A percentile compares a stretch with the other conserved stretches of the same genome.
These are phyloP conservation scores for Rhizopus microsporus DNA, from an alignment of 371 early-diverging fungal species.

Conservation along the genomic window DNA sequence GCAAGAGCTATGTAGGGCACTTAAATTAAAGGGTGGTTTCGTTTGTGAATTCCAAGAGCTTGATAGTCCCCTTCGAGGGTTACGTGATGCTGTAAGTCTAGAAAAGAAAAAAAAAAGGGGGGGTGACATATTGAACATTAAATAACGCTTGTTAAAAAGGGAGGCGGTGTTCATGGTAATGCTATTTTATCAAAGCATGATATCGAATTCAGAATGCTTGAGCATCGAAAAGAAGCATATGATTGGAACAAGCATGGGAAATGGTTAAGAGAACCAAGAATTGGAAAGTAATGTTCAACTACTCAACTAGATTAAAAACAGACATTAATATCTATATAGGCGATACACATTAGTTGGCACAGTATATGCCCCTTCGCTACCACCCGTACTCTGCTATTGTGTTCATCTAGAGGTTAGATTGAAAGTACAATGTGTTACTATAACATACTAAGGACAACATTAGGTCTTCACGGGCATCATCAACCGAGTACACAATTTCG, in stretches of 20 bases:
- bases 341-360: conserved; percentile 61
- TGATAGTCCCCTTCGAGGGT: conserved; percentile 55
- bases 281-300: conserved; percentile 44
- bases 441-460: neutral
- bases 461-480: conserved; percentile 73
- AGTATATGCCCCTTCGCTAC: conserved; percentile 45
- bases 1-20: conserved; percentile 48
- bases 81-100: conserved; percentile 42
- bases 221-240: conserved; percentile 68
- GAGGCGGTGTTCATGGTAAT: conserved; percentile 85
- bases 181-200: conserved; percentile 76
- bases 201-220: conserved; percentile 60
- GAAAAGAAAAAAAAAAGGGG: neutral
- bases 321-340: conserved; percentile 20
- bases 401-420: conserved; percentile 73
- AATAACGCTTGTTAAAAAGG: conserved; percentile 37
- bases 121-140: neutral
- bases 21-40: conserved; percentile 66
- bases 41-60: conserved; percentile 79
- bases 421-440: neutral
- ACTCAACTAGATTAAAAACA: neutral
- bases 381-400: conserved; percentile 60
- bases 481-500: conserved; percentile 64
- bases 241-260: conserved; percentile 76
- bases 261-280: conserved; percentile 64